These are phyloP conservation scores for Diplodia intermedia DNA, from an alignment of 2,329 filamentous ascomycete genomes.

Conservation along the genomic window DNA sequence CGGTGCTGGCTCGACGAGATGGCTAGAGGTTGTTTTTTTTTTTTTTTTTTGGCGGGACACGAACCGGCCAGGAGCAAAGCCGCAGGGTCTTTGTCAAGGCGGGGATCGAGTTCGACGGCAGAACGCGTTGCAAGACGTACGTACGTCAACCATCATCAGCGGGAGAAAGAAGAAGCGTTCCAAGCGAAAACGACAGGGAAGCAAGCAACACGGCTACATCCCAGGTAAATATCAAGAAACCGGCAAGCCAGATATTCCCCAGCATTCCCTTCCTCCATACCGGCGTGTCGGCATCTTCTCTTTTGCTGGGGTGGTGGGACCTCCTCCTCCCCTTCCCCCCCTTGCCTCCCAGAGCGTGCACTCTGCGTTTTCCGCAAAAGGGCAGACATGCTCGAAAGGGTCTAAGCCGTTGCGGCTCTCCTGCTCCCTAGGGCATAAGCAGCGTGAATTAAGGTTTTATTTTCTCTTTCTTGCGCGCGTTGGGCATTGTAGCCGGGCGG, in stretches of 20 bases:
- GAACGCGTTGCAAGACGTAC: not conserved
- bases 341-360: too few relatives aligned
- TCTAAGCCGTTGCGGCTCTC: not conserved
- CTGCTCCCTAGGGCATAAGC: not conserved
- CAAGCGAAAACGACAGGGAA: not conserved
- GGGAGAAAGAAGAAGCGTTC: not conserved
- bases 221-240: not conserved
- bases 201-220: not conserved
- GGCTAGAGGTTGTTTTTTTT: too few relatives aligned
- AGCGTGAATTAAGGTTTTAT: not conserved
- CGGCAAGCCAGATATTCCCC: not conserved
- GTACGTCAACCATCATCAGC: not conserved
- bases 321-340: too few relatives aligned
- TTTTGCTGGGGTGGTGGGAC: too few relatives aligned
- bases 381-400: not conserved
- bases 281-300: too few relatives aligned
- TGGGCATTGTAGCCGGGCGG: not conserved
- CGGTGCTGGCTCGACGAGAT: too few relatives aligned
- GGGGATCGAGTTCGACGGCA: too few relatives aligned
- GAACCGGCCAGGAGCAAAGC: too few relatives aligned
- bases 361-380: not conserved
- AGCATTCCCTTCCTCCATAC: not conserved
- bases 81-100: too few relatives aligned
- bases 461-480: not conserved
- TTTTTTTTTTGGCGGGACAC: too few relatives aligned